A percentile compares a stretch with the other conserved stretches of the same genome.
Evolutionary conservation across 108 stramenopile genomes (phyloP).

Genomic region (Aurantiochytrium sp.): DNA sequence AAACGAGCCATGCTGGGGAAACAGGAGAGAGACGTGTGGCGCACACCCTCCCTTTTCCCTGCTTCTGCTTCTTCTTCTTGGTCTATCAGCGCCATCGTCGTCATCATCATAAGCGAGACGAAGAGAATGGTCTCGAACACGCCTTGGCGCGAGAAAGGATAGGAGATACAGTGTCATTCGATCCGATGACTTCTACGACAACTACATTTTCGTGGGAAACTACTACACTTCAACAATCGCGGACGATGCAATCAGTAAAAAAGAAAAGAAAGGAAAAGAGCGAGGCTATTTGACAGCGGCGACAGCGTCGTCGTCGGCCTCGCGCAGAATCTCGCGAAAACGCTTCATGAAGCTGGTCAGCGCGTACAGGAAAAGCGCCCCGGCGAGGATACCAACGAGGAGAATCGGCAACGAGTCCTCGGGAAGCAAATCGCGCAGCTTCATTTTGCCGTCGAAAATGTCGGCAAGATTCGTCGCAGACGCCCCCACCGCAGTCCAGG

Average conservation of each 20-base stretch:
- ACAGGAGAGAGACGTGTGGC: too few species aligned
- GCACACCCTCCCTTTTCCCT: too few species aligned
- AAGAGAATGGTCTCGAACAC: too few species aligned
- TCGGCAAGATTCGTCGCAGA: conserved; percentile 1
- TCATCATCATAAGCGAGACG: too few species aligned
- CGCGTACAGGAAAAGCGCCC: neutral
- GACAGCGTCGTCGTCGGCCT: neutral
- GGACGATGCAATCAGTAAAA: neutral
- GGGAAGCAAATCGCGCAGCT: neutral
- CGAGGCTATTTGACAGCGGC: neutral
- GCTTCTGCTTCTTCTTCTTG: too few species aligned
- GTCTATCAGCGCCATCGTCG: too few species aligned
- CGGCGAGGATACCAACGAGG: neutral
- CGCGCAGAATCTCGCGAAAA: neutral
- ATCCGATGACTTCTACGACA: too few species aligned
- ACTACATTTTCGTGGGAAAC: too few species aligned
- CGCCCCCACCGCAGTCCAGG: neutral
- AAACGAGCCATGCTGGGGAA: too few species aligned
- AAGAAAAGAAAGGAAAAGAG: neutral
- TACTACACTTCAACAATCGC: too few species aligned
- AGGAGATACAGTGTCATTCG: too few species aligned
- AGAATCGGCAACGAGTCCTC: neutral
- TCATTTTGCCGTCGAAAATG: neutral
- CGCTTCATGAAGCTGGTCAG: neutral
- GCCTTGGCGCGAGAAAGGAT: too few species aligned